Conservation (phyloP, 768 basidiomycete genomes). For the Boletus huronensis region DNA sequence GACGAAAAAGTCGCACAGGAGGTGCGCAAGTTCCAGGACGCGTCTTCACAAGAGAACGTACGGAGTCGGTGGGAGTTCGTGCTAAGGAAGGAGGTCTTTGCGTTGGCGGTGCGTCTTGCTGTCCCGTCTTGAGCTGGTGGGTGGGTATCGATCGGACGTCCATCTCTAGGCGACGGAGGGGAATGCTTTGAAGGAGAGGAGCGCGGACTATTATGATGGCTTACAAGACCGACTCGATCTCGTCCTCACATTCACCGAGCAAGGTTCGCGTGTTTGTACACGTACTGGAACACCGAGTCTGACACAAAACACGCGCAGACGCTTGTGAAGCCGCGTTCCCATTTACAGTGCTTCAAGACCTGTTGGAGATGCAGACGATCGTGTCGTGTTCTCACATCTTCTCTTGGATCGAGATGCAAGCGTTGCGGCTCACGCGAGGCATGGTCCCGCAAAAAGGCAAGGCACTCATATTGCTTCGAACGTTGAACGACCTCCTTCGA, state of each 20-base stretch:
- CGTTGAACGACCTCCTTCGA: slow-evolving; percentile 82
- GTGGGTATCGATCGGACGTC: background rate
- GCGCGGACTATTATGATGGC: slow-evolving; percentile 56
- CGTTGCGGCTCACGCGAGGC: slow-evolving; percentile 64
- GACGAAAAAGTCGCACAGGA: slow-evolving; percentile 47
- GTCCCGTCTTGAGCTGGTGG: background rate
- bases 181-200: slow-evolving; percentile 49
- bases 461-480: slow-evolving; percentile 78
- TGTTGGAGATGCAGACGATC: slow-evolving; percentile 84
- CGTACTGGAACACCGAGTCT: background rate
- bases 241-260: slow-evolving; percentile 71
- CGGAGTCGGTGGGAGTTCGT: slow-evolving; percentile 75
- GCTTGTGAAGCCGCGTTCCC: slow-evolving; percentile 77
- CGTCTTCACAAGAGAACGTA: slow-evolving; percentile 52
- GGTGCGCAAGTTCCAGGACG: slow-evolving; percentile 40
- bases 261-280: slow-evolving; percentile 45
- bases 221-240: slow-evolving; percentile 67
- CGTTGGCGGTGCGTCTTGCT: slow-evolving; percentile 55
- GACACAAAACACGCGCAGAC: slow-evolving; percentile 40
- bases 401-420: slow-evolving; percentile 79
- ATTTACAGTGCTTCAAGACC: slow-evolving; percentile 70
- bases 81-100: slow-evolving; percentile 67
- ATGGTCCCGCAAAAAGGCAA: slow-evolving; percentile 88
- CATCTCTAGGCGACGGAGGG: slow-evolving; percentile 61
- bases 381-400: slow-evolving; percentile 82